Evolutionary conservation across 164 flowering plant genomes (phyloP).

Genomic region (Vitis labrusca): DNA sequence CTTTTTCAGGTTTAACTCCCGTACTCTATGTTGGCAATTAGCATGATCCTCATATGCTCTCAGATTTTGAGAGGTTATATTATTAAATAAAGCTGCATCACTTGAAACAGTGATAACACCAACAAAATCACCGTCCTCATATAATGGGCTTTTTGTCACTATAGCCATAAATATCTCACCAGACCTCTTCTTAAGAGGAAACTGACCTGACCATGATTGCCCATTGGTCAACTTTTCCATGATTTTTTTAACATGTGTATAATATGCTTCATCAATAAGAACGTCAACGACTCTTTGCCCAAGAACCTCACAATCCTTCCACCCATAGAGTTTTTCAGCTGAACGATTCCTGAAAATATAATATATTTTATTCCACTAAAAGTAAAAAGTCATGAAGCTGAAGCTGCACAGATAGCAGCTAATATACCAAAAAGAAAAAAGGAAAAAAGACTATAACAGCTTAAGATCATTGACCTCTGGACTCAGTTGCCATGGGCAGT

Average conservation of each 20-base stretch:
- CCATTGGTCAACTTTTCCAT: conserved; percentile 45
- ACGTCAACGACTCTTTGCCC: conserved; percentile 48
- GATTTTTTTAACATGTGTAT: conserved; percentile 25
- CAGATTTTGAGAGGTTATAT: conserved; percentile 24
- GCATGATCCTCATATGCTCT: conserved; percentile 33
- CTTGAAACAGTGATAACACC: conserved; percentile 79
- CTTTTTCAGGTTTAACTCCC: conserved; percentile 43
- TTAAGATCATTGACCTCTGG: not conserved
- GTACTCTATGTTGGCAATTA: conserved; percentile 24
- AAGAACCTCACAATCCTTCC: conserved; percentile 63
- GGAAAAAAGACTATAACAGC: too few relatives aligned
- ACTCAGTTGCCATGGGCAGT: too few relatives aligned
- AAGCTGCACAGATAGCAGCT: not conserved
- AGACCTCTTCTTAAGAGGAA: conserved; percentile 70
- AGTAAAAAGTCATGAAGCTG: not conserved
- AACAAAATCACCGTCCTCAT: conserved; percentile 68
- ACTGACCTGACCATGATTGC: conserved; percentile 81
- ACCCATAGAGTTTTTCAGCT: conserved; percentile 80
- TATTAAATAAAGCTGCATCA: conserved; percentile 68
- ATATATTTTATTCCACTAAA: conserved; percentile 6
- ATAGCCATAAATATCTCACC: conserved; percentile 79
- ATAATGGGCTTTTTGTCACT: conserved; percentile 68
- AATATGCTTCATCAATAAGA: conserved; percentile 47
- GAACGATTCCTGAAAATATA: conserved; percentile 62
- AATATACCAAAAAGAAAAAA: not conserved